Base-by-base conservation (phyloP, 2,329 filamentous ascomycete genomes). In the Beauveria caledonica region DNA sequence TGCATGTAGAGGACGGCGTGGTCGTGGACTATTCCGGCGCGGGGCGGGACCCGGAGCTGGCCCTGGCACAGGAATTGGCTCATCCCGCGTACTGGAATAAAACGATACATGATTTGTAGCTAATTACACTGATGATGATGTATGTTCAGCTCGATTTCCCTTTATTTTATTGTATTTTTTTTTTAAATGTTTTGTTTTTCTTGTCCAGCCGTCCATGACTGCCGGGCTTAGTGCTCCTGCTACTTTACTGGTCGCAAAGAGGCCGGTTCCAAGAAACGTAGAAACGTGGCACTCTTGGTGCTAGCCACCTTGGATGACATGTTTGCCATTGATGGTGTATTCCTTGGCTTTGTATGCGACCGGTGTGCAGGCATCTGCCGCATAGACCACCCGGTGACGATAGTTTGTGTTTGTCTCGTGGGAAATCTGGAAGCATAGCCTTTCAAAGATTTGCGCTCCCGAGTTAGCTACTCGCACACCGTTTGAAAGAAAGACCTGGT, bases 11-110 rank as follows among this genome's bases (percentile, higher is more conserved):
- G 36, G 5, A 58, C 9, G 59, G 58, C 17, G 25, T 53, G 2
- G 25, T 56, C 21, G 60, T 62, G 13, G 60, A 62, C 40, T 62
- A 60, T 21, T 13, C 49, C 7, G 45, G 23, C 15, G 29, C 7
- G 1, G 45, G 42, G 8, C 15, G 23, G 1, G 44, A 62, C 39
- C 60, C 56, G 25, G 50, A 55, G 5, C 21, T 39, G n/a, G 45
- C 27, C 9, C 13, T 39, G 42, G 56, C 25, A 19, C 5, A 50
- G 25, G 5, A 39, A 13, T 36, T 55, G n/a, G 45, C 44, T 6
- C 21, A 21, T 3, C 56, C 42, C n/a, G 17, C 15, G 8, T 15
- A 19, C 13, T 55, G 56, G 56, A 36, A 52, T n/a, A 62, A 60
- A 39, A 62, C 57, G 1, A 23, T 51, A 5, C 6, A 53, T 9